phyloP scores from a whole-genome alignment of 495 filamentous ascomycete genomes.

The Aspergillus indologenus region DNA sequence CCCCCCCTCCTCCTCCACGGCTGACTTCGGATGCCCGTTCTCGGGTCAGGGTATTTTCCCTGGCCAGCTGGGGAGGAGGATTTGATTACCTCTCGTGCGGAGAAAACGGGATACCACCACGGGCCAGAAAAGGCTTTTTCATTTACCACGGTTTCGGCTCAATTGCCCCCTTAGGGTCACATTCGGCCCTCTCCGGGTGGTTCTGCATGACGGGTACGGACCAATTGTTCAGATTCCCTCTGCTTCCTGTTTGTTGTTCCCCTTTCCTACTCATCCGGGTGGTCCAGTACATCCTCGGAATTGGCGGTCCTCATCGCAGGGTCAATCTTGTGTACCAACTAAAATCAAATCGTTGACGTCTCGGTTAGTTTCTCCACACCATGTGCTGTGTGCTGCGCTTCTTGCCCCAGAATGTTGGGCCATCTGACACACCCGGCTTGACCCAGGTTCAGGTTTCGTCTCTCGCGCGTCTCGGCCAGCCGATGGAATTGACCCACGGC shows the following conservation, averaged over 20 bases:
- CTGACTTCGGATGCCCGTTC: not conserved
- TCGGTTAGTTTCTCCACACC: constrained; percentile 6
- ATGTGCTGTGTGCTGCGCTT: not conserved
- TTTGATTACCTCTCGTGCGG: not conserved
- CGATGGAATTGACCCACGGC: constrained; percentile 1
- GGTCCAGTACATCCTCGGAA: too few species aligned
- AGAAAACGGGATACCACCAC: not conserved
- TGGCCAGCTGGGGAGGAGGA: not conserved
- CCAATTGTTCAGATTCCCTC: not conserved
- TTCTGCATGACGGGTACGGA: not conserved
- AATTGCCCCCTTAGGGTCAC: not conserved
- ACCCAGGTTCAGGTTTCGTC: constrained; percentile 7
- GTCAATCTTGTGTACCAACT: not conserved
- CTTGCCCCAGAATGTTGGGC: not conserved
- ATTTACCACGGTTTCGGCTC: not conserved
- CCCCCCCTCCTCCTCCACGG: not conserved
- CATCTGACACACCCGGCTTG: constrained; percentile 1
- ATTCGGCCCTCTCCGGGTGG: not conserved
- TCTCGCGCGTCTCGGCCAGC: constrained; percentile 7
- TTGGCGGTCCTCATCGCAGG: not conserved
- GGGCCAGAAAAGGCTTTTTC: not conserved
- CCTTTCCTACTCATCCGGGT: not conserved
- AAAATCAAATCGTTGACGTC: not conserved
- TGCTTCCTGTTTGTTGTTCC: not conserved
- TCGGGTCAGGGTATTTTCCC: not conserved